phyloP scores from a whole-genome alignment of 2,329 filamentous ascomycete species.

The Sordariomycetes sp. region DNA sequence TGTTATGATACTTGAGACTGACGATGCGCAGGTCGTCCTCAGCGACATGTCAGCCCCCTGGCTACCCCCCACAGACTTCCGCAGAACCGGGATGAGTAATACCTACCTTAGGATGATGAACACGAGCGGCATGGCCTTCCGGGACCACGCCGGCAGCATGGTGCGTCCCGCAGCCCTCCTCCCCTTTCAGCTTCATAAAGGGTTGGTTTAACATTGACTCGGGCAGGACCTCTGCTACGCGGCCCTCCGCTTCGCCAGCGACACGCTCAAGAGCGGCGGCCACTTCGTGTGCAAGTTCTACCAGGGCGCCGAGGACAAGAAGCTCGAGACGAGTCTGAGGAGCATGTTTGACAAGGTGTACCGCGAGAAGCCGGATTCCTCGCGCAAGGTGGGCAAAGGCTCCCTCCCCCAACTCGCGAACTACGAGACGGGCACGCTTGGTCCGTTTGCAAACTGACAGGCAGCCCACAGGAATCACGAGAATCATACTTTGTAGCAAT shows the following conservation, averaged over 20 bases:
- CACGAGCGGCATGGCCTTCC: conserved; percentile 77
- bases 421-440: background rate
- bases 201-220: background rate
- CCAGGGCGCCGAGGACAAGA: conserved; percentile 77
- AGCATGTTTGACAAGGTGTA: conserved; percentile 70
- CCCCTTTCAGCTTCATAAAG: background rate
- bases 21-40: conserved; percentile 59
- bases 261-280: conserved; percentile 71
- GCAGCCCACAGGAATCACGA: conserved; percentile 56
- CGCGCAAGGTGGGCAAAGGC: conserved; percentile 55
- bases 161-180: conserved; percentile 37
- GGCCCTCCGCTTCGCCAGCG: conserved; percentile 74
- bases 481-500: conserved; percentile 83
- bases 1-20: background rate
- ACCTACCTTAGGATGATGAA: conserved; percentile 99
- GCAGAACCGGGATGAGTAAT: conserved; percentile 86
- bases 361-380: conserved; percentile 85
- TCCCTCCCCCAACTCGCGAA: conserved; percentile 9
- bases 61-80: conserved; percentile 68
- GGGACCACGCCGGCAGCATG: conserved; percentile 91
- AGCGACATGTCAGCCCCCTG: conserved; percentile 99
- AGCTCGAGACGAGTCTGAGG: conserved; percentile 62
- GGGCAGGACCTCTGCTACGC: conserved; percentile 73
- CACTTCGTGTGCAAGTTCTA: conserved; percentile 98
- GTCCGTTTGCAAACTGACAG: background rate